Base-by-base conservation (phyloP, 768 basidiomycete species). In the Epithele typhae region DNA sequence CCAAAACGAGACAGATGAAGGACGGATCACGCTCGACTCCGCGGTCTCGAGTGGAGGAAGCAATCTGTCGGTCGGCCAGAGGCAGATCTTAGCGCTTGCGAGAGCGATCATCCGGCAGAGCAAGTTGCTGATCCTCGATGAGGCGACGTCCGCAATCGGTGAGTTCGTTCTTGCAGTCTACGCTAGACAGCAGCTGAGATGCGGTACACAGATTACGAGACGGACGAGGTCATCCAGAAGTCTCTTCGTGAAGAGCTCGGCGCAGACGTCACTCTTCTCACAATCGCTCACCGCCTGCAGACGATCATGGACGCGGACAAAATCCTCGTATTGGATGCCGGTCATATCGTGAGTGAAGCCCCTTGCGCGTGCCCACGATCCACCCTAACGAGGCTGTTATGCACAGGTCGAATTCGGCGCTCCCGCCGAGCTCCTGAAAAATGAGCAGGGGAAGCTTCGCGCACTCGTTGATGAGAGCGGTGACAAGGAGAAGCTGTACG, bases 81-180 rank as follows among this genome's bases (percentile, higher is more conserved):
- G 78, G 9, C 81, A 82, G 60, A 73, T 83, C 23, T 61, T 82
- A 17, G 78, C 79, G 0, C 65, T 83, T 0, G 79, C 79, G 0
- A 65, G 81, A 25, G 79, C 81, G 2, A 73, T 82, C 43, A 71
- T 81, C 2, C 62, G 80, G 11, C 61, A 66, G 37, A 79, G 75
- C 56, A 81, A 78, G 52, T 52, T 83, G 10, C 64, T 80, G 34
- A 75, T 82, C 37, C 61, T 82, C 7, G 81, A 83, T 46, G 81
- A 83, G 58, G 71, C 73, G 2, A 75, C 73, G 3, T 74, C 71
- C n/a, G 72, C 72, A 6, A 71, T 75, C 25, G 73, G 71, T 66
- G 43, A 32, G 52, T 2, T 8, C n/a, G 17, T 14, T n/a, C 12
- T 38, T 30, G 27, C 11, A 1, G 11, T 19, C 17, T n/a, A n/a